phyloP scores from a whole-genome alignment of 108 stramenopile genomes.

The Fragilaria crotonensis region DNA sequence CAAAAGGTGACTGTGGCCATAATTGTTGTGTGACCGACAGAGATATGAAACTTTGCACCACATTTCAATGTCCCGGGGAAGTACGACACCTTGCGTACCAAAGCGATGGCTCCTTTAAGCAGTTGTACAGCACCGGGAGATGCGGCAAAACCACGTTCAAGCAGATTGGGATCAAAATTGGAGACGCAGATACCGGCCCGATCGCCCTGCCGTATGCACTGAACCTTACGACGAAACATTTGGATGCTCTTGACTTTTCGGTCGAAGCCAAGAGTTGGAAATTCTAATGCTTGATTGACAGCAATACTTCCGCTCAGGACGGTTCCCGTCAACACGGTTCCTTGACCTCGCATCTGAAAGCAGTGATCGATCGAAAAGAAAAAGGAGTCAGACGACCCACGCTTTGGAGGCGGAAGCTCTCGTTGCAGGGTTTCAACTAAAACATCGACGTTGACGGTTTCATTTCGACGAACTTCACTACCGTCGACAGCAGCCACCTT shows the following conservation, averaged over 20 bases:
- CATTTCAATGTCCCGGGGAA: conserved; percentile 50
- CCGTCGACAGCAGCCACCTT: conserved; percentile 73
- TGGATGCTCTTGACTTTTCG: conserved; percentile 96
- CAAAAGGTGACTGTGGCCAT: conserved; percentile 97
- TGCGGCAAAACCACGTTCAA: conserved; percentile 90
- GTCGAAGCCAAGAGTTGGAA: conserved; percentile 77
- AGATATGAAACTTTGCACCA: conserved; percentile 83
- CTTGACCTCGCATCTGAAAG: conserved; percentile 94
- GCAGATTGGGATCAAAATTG: conserved; percentile 82
- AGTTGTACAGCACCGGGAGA: conserved; percentile 80
- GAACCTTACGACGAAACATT: conserved; percentile 89
- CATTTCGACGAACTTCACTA: conserved; percentile 10
- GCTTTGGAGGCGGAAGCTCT: conserved; percentile 56
- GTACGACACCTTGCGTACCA: conserved; percentile 87
- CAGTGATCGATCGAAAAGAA: conserved; percentile 92
- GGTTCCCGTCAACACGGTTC: conserved; percentile 97
- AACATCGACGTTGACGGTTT: conserved; percentile 60
- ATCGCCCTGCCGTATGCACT: conserved; percentile 82
- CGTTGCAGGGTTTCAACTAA: conserved; percentile 51
- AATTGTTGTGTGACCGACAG: conserved; percentile 93
- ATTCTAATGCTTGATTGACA: conserved; percentile 89
- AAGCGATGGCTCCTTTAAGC: conserved; percentile 72
- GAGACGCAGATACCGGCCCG: conserved; percentile 93
- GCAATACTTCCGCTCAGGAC: conserved; percentile 71
- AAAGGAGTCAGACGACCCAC: conserved; percentile 50